Evolutionary conservation across 805 yeast species (phyloP), one percentile per base, ranked within the genome.

Genomic region (Kazachstania psychrophila): DNA sequence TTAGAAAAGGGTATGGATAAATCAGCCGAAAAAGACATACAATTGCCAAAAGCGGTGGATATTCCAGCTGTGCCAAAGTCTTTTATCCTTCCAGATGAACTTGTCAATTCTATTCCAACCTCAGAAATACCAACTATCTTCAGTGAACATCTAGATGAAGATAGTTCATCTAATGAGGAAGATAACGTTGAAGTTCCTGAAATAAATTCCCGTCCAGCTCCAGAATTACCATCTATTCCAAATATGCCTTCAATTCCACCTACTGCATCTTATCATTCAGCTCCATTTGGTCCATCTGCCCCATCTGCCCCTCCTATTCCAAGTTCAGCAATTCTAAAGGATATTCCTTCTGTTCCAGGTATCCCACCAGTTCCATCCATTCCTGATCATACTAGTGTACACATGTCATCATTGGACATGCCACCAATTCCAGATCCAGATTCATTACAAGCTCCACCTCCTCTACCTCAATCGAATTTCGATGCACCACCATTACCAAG

Each of bases 161-260:
- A 24, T 5, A 19, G 8, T 8, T n/a, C 23, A 11, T 33, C 45
- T 2, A 50, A 44, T 16, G 37, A 31, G 16, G 20, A 23, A 11
- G 26, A 11, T n/a, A 35, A 31, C 9, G 23, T 14, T 25, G 28
- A 24, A 7, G 33, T 27, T 5, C 15, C 20, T 7, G 34, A 39
- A 26, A 16, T 37, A 18, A 49, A 45, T 20, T 38, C 46, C 8
- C 39, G 39, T 19, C 28, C 35, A 22, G 17, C 10, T 14, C 38
- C 33, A 27, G 22, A 25, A 22, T 17, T 17, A 2, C 16, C 29
- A 14, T 16, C 12, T 24, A 22, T 32, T 16, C 45, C 48, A 15
- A 34, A 23, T 10, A 29, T 35, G 15, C 32, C 24, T 17, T 20
- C 38, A 28, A 28, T 18, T 4, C 23, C 31, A 17, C 23, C 31